Base-by-base conservation (phyloP, 768 basidiomycete species). In the Coprinopsis sp. region DNA sequence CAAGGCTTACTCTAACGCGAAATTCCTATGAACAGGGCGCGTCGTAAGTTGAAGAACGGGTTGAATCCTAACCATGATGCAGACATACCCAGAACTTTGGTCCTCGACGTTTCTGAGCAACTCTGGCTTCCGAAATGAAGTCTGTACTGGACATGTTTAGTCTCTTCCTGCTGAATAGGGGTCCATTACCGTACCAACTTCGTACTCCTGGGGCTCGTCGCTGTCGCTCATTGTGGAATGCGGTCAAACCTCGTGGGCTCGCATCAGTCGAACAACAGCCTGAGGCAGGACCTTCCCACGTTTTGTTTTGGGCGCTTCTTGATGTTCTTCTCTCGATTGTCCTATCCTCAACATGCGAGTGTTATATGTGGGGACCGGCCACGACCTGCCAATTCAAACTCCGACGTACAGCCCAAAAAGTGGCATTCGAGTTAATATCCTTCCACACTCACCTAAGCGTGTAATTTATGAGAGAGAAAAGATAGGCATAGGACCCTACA, bases 21-120 rank as follows among this genome's bases (percentile, higher is more conserved):
- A 77, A 84, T 66, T 70, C 71, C 81, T 82, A 54, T 29, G 49
- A 29, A 19, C 6, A 24, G 18, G 19, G 42, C n/a, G 33, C 14
- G 37, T 52, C 37, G 53, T 52, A 22, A 37, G 55, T 8, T 50
- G 46, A 49, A 45, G 10, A 24, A 25, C 6, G 47, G 31, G 22
- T 48, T 40, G 37, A 45, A 33, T n/a, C 46, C 30, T 37, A 16
- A 22, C 46, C 23, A 27, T 12, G 47, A 50, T 51, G 51, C 69
- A 31, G 59, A 82, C 81, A 81, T 79, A 82, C 69, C 58, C 37
- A 74, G 56, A 33, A 69, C 72, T 56, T 60, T 72, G 46, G 68
- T 67, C 42, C 62, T 63, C 44, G n/a, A n/a, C n/a, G n/a, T n/a
- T 54, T 57, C 50, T 65, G 68, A 49, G 70, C 72, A 8, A 81